A percentile compares a stretch with the other conserved stretches of the same genome.
These are phyloP conservation scores for Capsicum rhomboideum DNA, from an alignment of 257 asterid species.

Conservation along the genomic window DNA sequence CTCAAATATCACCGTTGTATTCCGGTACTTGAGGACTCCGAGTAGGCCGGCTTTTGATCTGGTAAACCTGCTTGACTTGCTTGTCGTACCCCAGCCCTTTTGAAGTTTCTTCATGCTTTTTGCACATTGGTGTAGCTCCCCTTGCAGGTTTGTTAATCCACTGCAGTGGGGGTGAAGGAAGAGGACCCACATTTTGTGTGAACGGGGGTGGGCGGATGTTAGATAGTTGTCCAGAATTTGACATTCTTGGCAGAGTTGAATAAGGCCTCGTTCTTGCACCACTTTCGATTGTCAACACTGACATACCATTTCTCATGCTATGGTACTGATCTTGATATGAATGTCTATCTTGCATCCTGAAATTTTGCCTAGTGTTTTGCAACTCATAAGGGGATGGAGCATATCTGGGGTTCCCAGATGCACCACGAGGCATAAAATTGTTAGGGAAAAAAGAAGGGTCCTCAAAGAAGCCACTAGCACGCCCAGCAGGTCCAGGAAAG, in stretches of 20 bases:
- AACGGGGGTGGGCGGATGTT: constrained; percentile 12
- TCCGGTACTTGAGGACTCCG: constrained; percentile 16
- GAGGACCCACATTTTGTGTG: constrained; percentile 27
- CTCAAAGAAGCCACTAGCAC: constrained; percentile 27
- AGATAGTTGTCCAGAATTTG: constrained; percentile 23
- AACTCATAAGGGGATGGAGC: constrained; percentile 16
- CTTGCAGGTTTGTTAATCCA: constrained; percentile 45
- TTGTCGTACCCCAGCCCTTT: constrained; percentile 18
- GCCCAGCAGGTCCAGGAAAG: constrained; percentile 34
- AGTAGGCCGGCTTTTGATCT: constrained; percentile 27
- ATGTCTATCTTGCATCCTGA: constrained; percentile 31
- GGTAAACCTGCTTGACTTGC: constrained; percentile 55
- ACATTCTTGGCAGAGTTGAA: constrained; percentile 23
- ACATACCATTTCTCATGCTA: constrained; percentile 43
- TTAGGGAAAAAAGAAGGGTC: constrained; percentile 23
- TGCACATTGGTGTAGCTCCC: constrained; percentile 14
- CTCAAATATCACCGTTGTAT: constrained; percentile 3
- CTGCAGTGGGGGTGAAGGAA: constrained; percentile 69
- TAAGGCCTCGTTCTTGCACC: constrained; percentile 20
- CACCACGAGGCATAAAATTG: constrained; percentile 27
- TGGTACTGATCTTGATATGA: constrained; percentile 37
- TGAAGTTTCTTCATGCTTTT: constrained; percentile 23
- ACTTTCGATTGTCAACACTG: constrained; percentile 41
- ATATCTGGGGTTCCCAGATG: constrained; percentile 26
- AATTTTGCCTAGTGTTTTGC: constrained; percentile 31